Conservation (phyloP, 305 asterid genomes). For the Salvia sclarea region DNA sequence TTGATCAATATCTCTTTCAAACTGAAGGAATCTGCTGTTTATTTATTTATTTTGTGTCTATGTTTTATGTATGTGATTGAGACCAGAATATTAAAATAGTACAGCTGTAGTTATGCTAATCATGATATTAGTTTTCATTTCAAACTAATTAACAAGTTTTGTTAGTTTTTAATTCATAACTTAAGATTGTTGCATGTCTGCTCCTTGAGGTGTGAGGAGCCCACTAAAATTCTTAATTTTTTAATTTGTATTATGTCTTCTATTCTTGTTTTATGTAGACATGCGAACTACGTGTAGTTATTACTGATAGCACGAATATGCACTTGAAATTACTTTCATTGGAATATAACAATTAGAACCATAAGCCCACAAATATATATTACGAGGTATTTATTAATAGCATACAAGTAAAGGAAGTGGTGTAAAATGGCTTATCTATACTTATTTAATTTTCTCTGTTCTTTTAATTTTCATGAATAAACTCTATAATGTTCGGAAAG, state of each 20-base stretch:
- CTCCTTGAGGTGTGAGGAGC: neutral
- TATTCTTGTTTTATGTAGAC: neutral
- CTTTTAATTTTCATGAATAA: no score
- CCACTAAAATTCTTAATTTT: neutral
- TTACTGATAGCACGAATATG: no score
- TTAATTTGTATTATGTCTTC: neutral
- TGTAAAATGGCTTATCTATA: no score
- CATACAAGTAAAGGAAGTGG: no score
- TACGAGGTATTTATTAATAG: no score
- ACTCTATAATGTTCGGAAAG: neutral
- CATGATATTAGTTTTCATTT: slow-evolving; percentile 12
- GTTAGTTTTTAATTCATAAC: neutral
- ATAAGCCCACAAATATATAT: no score
- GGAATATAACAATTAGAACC: no score
- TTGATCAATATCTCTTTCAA: slow-evolving; percentile 16
- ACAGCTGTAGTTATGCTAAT: slow-evolving; percentile 32
- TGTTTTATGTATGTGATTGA: neutral
- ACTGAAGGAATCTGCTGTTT: slow-evolving; percentile 22
- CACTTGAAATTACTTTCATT: no score
- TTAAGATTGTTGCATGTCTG: slow-evolving; percentile 16
- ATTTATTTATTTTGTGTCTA: neutral
- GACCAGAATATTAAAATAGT: slow-evolving; percentile 19
- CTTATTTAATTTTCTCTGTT: no score
- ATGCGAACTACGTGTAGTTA: no score
- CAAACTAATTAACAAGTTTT: neutral